Base-by-base conservation (phyloP, 2,329 filamentous ascomycete species). In the Akanthomyces lecanii region DNA sequence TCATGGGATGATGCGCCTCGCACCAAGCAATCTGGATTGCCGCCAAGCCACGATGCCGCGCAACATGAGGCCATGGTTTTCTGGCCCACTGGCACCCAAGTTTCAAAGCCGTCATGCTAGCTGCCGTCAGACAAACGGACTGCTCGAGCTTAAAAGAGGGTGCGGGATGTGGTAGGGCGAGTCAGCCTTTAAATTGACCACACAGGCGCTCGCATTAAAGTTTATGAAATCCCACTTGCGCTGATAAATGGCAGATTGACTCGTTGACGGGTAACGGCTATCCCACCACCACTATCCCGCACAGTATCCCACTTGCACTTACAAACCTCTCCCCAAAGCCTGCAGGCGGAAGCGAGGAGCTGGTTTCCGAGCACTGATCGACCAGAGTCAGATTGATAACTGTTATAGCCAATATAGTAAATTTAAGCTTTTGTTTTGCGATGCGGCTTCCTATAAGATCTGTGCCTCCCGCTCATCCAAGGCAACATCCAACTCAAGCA, bases 1-100 rank as follows among this genome's bases (percentile, higher is more conserved):
- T 16, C 21, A 28, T 14, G 45, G 30, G 8, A 56, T 33, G 25
- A 33, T 11, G 10, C 7, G 8, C 23, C 14, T 23, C 16, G 28
- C 18, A 7, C 18, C 25, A 45, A 5, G 23, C 7, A 21, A 56
- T 23, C 53, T 21, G 30, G 40, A 55, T 11, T 30, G 12, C 10
- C 50, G 50, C 28, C 30, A 44, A 56, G 53, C 53, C 53, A 33
- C 53, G 53, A 33, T 45, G 53, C 40, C 40, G 18, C 53, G 40
- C 53, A 56, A 30, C 23, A 55, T 55, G 25, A 55, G 53, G 53
- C 40, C 53, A 33, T 56, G 18, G 21, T 16, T 36, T 23, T 5
- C 10, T 28, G 10, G 42, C 40, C 40, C 40, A 45, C 53, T n/a
- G 23, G 18, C 21, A 21, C 4, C 36, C 21, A 3, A 10, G 38